Evolutionary conservation across 2,329 filamentous ascomycete species (phyloP).

Genomic region (Ophiosphaerella narmari): DNA sequence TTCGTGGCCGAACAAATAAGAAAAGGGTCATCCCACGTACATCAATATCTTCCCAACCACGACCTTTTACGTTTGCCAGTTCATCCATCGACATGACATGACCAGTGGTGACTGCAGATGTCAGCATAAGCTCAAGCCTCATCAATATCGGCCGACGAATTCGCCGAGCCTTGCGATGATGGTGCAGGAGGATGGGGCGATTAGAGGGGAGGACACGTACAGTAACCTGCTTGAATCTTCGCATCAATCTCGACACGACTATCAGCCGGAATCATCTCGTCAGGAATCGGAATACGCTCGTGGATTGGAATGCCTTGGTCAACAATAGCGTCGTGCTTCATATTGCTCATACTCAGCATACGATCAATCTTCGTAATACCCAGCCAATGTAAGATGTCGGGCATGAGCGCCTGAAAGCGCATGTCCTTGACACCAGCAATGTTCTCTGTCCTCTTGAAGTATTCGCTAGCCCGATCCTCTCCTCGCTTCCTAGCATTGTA

Average conservation of each 20-base stretch:
- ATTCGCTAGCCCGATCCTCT: conserved; percentile 80
- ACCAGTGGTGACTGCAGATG: conserved; percentile 71
- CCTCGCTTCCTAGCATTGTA: conserved; percentile 80
- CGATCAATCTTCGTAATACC: conserved; percentile 98
- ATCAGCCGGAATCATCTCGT: conserved; percentile 91
- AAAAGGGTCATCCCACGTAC: conserved; percentile 34
- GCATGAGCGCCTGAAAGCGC: conserved; percentile 98
- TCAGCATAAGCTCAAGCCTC: conserved; percentile 21
- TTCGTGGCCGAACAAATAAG: conserved; percentile 7
- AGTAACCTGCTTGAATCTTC: conserved; percentile 89
- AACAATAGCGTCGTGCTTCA: conserved; percentile 91
- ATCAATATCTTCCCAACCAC: conserved; percentile 82
- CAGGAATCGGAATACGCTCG: conserved; percentile 88
- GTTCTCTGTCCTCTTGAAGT: conserved; percentile 97
- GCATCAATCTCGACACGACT: conserved; percentile 98
- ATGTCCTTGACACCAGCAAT: conserved; percentile 96
- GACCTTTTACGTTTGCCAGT: conserved; percentile 80
- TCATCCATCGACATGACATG: conserved; percentile 89
- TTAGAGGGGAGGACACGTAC: conserved; percentile 54
- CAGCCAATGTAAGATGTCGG: conserved; percentile 95
- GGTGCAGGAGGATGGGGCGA: background rate
- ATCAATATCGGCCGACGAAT: background rate
- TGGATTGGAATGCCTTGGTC: conserved; percentile 84
- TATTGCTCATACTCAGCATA: conserved; percentile 99
- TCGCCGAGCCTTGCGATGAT: conserved; percentile 1